Evolutionary conservation across 2,329 filamentous ascomycete species (phyloP), one percentile per base, ranked within the genome.

Genomic region (Coleophoma crateriformis): DNA sequence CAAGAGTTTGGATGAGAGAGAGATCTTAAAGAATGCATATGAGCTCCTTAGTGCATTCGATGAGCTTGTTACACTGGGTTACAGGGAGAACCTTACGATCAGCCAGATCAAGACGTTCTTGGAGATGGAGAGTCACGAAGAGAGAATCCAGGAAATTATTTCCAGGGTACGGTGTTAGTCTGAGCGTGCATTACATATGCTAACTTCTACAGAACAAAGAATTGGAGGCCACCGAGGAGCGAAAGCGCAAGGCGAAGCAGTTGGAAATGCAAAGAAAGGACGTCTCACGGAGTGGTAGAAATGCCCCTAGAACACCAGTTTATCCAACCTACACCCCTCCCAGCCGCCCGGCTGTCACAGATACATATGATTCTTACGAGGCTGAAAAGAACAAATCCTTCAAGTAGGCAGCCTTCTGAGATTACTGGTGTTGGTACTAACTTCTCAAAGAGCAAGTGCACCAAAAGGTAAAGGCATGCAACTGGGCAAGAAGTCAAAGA

Each of bases 251-350:
- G 73, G 95, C 94, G 47, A 99, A 97, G 77, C 94, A 99, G 71
- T 78, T 99, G 63, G 95, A 99, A 71, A 88, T 99, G 82, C 94
- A 99, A 74, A 88, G 94, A 68, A 99, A 97, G 74, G 95, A 99
- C 67, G 85, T 92, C 62, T 88, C 89, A 55, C 84, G 92, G 59
- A 85, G 77, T 62, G 84, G 84, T 44, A 84, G 89, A 59, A 73
- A 75, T 55, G 76, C 81, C 61, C 84, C 88, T 43, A 83, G 90
- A 59, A 81, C 89, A 46, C 89, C 90, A 34, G 81, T 84, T 50
- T 97, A 96, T 68, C 90, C 90, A 17, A 88, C 90, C 54, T 97
- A 96, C 70, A 95, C 87, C 20, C 84, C 90, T 14, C 88, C 89
- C 40, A 75, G 83, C 17, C 85, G 87, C 54, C 82, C 89, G 42